phyloP scores from a whole-genome alignment of 352 stramenopile genomes.

The Phytopythium aichiense region DNA sequence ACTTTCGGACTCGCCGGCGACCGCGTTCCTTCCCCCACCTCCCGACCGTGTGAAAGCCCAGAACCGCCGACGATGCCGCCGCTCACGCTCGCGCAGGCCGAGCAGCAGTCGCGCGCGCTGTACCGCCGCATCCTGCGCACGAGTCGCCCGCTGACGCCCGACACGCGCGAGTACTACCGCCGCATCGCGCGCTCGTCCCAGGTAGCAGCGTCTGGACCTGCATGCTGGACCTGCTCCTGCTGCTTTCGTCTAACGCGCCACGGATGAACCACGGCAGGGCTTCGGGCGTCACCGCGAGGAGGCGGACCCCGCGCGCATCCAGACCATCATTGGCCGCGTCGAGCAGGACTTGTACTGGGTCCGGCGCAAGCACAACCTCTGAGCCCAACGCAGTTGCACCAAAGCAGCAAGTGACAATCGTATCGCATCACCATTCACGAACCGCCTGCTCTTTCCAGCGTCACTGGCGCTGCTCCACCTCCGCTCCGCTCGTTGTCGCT shows the following conservation, averaged over 20 bases:
- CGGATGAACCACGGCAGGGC: slow-evolving; percentile 14
- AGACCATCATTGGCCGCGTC: slow-evolving; percentile 26
- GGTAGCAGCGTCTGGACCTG: slow-evolving; percentile 3
- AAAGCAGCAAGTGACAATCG: background rate
- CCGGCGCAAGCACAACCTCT: slow-evolving; percentile 32
- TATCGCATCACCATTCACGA: background rate
- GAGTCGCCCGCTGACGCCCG: slow-evolving; percentile 32
- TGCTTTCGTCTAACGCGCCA: background rate
- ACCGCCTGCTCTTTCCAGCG: background rate
- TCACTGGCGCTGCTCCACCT: slow-evolving; percentile 8
- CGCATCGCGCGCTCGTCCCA: slow-evolving; percentile 35
- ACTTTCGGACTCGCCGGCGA: background rate
- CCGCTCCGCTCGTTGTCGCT: background rate
- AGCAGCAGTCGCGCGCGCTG: slow-evolving; percentile 24
- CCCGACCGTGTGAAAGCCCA: background rate
- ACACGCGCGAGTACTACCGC: slow-evolving; percentile 39
- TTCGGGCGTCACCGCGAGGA: slow-evolving; percentile 33
- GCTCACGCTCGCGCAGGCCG: slow-evolving; percentile 8
- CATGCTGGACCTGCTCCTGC: background rate
- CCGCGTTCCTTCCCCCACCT: no score
- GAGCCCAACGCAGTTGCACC: background rate
- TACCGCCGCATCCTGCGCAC: slow-evolving; percentile 43
- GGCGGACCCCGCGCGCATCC: slow-evolving; percentile 26
- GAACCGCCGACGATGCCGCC: slow-evolving; percentile 4
- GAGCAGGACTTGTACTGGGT: slow-evolving; percentile 50